Evolutionary conservation across 1,284 basidiomycete genomes (phyloP).

Genomic region (Apiotrichum montevideense): DNA sequence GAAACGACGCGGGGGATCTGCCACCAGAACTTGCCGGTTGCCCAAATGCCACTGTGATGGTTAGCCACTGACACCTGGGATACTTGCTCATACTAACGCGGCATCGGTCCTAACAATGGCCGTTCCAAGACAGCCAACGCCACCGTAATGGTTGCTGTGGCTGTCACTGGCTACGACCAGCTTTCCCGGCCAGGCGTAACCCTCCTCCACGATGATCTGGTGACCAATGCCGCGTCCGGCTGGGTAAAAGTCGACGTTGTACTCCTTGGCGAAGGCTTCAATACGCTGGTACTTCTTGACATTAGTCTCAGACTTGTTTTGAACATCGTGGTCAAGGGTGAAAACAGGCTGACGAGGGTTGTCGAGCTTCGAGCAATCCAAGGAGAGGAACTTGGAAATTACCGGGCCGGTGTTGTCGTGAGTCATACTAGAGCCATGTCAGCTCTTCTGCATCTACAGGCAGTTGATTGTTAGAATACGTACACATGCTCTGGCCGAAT

Average conservation of each 20-base stretch:
- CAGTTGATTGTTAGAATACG: slow-evolving; percentile 13
- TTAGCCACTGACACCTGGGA: neutral
- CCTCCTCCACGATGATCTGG: slow-evolving; percentile 90
- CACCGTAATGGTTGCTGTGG: slow-evolving; percentile 95
- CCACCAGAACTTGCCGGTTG: slow-evolving; percentile 99
- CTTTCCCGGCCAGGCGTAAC: slow-evolving; percentile 89
- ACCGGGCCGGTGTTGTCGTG: slow-evolving; percentile 98
- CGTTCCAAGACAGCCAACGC: slow-evolving; percentile 93
- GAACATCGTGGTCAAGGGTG: slow-evolving; percentile 96
- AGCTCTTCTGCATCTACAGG: no score
- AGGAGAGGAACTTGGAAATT: slow-evolving; percentile 93
- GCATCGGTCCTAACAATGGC: slow-evolving; percentile 78
- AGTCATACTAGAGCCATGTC: slow-evolving; percentile 58
- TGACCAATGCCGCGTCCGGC: slow-evolving; percentile 98
- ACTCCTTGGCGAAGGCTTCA: slow-evolving; percentile 79
- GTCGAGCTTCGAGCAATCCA: slow-evolving; percentile 80
- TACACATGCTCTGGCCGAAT: slow-evolving; percentile 89
- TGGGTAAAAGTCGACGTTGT: slow-evolving; percentile 91
- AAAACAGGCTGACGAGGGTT: slow-evolving; percentile 76
- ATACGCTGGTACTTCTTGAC: slow-evolving; percentile 88
- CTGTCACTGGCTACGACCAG: slow-evolving; percentile 93
- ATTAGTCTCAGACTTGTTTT: slow-evolving; percentile 93
- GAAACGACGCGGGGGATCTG: slow-evolving; percentile 95
- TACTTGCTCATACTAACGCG: slow-evolving; percentile 28
- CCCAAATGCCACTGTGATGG: slow-evolving; percentile 70